phyloP scores from a whole-genome alignment of 352 stramenopile genomes.

The Globisporangium heterothallicum region DNA sequence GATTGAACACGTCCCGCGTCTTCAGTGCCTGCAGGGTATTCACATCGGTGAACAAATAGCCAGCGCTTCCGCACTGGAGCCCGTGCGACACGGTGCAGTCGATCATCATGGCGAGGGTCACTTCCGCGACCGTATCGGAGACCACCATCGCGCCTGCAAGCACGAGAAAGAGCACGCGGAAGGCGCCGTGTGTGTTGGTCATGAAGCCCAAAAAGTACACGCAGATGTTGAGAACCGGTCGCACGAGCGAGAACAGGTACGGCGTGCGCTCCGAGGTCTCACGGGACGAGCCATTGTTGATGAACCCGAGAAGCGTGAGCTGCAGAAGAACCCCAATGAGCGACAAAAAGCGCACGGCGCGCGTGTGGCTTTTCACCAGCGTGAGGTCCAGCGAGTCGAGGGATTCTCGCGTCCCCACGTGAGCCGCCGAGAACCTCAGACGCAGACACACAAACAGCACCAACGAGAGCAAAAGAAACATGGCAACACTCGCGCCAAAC shows the following conservation, averaged over 20 bases:
- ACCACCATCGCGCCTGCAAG: slow-evolving; percentile 34
- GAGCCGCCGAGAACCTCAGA: slow-evolving; percentile 17
- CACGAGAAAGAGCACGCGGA: slow-evolving; percentile 32
- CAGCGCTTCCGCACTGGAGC: slow-evolving; percentile 40
- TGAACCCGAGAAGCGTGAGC: slow-evolving; percentile 24
- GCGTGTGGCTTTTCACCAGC: slow-evolving; percentile 55
- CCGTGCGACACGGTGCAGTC: slow-evolving; percentile 34
- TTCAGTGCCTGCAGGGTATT: slow-evolving; percentile 24
- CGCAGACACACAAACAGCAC: slow-evolving; percentile 26
- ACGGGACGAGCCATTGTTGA: slow-evolving; percentile 9
- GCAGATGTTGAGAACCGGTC: slow-evolving; percentile 39
- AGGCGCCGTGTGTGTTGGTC: slow-evolving; percentile 66
- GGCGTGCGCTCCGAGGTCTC: slow-evolving; percentile 9
- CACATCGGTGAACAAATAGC: slow-evolving; percentile 15
- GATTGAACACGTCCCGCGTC: slow-evolving; percentile 31
- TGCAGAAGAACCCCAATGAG: slow-evolving; percentile 38
- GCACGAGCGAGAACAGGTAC: slow-evolving; percentile 46
- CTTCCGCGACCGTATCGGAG: slow-evolving; percentile 43
- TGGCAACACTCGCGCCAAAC: slow-evolving; percentile 26
- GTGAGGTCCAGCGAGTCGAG: slow-evolving; percentile 48
- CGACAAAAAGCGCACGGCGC: slow-evolving; percentile 36
- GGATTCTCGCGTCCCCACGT: slow-evolving; percentile 6
- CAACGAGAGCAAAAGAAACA: slow-evolving; percentile 33
- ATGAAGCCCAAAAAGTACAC: slow-evolving; percentile 55
- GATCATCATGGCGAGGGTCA: slow-evolving; percentile 50